Percentiles rank a stretch among this genome's conserved stretches.
These are phyloP conservation scores for Ophiocordyceps sinensis DNA, from an alignment of 2,329 filamentous ascomycete genomes.

Conservation along the genomic window DNA sequence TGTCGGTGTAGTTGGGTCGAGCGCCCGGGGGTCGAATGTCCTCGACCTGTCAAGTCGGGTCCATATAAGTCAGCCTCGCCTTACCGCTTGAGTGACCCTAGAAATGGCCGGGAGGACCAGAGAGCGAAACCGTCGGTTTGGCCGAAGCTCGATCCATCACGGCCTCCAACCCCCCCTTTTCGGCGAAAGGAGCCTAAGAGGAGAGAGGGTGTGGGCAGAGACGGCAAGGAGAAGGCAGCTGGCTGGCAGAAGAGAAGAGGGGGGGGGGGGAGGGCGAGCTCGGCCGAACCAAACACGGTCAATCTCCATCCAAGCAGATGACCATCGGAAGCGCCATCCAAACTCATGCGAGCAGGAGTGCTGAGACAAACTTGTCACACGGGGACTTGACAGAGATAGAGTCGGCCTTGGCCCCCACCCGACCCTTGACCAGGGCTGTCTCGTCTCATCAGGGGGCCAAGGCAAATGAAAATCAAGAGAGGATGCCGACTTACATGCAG, in stretches of 20 bases:
- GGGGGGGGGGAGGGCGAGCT: neutral
- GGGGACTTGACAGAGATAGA: slow-evolving; percentile 1
- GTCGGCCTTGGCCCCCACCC: neutral
- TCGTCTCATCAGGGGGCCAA: neutral
- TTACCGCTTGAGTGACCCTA: neutral
- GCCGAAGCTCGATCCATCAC: neutral
- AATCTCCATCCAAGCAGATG: slow-evolving; percentile 6
- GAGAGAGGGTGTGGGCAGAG: neutral
- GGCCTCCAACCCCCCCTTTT: neutral
- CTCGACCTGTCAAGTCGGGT: slow-evolving; percentile 42
- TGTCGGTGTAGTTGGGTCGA: slow-evolving; percentile 68
- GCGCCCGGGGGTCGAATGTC: slow-evolving; percentile 66
- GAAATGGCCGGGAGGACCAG: neutral
- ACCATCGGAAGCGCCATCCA: slow-evolving; percentile 4
- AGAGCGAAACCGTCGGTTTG: neutral
- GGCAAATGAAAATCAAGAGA: slow-evolving; percentile 6
- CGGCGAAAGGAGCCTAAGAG: neutral
- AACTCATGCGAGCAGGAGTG: neutral
- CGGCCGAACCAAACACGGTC: too few relatives aligned
- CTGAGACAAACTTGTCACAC: slow-evolving; percentile 2
- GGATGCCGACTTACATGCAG: slow-evolving; percentile 51
- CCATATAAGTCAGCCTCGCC: slow-evolving; percentile 6
- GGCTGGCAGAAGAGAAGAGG: neutral
- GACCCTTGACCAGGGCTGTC: slow-evolving; percentile 1
- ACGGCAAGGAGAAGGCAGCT: neutral